These are phyloP conservation scores for Capsella bursapastoris DNA, from an alignment of 345 rosid genomes.

Conservation along the genomic window DNA sequence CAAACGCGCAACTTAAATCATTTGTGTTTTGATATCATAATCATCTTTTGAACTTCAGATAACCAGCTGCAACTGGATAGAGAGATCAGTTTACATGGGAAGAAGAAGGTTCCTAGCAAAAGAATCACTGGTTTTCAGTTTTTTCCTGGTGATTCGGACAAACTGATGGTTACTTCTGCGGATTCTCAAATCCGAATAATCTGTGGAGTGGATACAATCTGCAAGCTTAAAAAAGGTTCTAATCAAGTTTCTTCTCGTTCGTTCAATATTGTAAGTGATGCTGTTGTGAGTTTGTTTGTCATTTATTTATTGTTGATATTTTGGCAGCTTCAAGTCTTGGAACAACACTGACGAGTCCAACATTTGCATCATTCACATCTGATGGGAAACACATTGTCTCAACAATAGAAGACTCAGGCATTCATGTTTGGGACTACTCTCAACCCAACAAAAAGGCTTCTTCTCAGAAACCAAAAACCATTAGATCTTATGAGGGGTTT, in stretches of 20 bases:
- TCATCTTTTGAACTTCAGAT: slow-evolving; percentile 44
- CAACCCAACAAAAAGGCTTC: slow-evolving; percentile 46
- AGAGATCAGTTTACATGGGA: slow-evolving; percentile 63
- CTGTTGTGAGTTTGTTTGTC: background rate
- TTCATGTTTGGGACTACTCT: slow-evolving; percentile 68
- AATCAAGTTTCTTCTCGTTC: background rate
- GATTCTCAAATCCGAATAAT: slow-evolving; percentile 70
- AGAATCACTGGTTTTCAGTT: slow-evolving; percentile 81
- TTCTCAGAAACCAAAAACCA: slow-evolving; percentile 48
- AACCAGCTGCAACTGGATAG: slow-evolving; percentile 54
- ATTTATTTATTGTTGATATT: slow-evolving; percentile 11
- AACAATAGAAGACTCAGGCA: slow-evolving; percentile 65
- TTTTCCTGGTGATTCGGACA: slow-evolving; percentile 65
- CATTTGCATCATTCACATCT: slow-evolving; percentile 65
- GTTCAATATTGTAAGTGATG: background rate
- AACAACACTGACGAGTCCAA: slow-evolving; percentile 60
- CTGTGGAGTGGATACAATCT: slow-evolving; percentile 51
- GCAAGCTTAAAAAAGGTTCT: slow-evolving; percentile 66
- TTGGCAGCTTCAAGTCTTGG: slow-evolving; percentile 57
- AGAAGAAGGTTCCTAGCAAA: slow-evolving; percentile 69
- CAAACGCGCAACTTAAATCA: background rate
- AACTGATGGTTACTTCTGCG: slow-evolving; percentile 72
- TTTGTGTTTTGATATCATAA: background rate
- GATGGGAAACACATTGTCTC: slow-evolving; percentile 80
- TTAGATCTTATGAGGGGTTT: slow-evolving; percentile 66